Evolutionary conservation across 2,329 filamentous ascomycete genomes (phyloP), one percentile per base, ranked within the genome.

Genomic region (Colletotrichum theobromicola): DNA sequence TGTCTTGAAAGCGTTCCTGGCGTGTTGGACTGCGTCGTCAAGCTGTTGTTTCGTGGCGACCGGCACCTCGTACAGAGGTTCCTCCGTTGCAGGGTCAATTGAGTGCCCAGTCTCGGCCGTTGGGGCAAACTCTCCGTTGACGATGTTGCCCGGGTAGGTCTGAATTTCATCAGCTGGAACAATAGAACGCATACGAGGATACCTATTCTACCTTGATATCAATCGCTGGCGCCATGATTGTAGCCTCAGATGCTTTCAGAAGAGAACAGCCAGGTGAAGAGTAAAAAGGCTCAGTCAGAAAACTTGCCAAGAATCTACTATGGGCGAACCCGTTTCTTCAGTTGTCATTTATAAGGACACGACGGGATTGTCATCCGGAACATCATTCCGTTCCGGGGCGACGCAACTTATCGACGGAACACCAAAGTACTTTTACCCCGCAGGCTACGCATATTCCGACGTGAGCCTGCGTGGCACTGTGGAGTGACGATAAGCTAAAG

Each of bases 31-130:
- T 8, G 82, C 82, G 3, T 64, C 68, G n/a, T 84, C 78, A 28
- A 84, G 78, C 30, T 84, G 79, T 1, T 80, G 76, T 10, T 77
- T 75, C 1, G 77, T 77, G 1, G 81, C 77, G 2, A 82, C 75
- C 2, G 82, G 82, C 12, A 77, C 77, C 6, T 81, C 79, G 69
- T 76, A 80, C 2, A 85, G 78, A 7, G 81, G 75, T 16, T 82
- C 76, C 4, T 82, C 79, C 3, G 72, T 85, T 62, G 75, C 81
- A 26, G 77, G 83, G 76, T 80, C 82, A 78, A 74, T 80, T 67
- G 67, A 79, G 37, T 83, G 80, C 28, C 80, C 77, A 5, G 78
- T 79, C 28, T 60, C 18, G 76, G 72, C 12, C 18, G 66, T 68
- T 7, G 55, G 8, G 6, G 24, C 35, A 26, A 68, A 68, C 24